These are phyloP conservation scores for Magnusiomyces tetraspermus DNA, from an alignment of 1,139 yeast species.

Conservation along the genomic window DNA sequence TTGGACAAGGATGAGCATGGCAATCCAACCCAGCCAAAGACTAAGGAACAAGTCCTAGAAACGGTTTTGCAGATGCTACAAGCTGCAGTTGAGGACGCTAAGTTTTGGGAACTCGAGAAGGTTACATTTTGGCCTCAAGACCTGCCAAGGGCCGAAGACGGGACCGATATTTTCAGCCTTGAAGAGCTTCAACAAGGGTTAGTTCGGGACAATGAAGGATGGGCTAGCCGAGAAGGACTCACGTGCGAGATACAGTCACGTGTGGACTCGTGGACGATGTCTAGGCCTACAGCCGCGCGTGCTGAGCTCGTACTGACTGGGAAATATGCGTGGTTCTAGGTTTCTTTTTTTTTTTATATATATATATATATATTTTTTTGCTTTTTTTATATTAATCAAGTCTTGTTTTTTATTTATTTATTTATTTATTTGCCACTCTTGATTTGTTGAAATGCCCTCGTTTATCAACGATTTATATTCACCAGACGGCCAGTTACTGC, in stretches of 20 bases:
- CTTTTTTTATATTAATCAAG: too few relatives aligned
- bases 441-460: too few relatives aligned
- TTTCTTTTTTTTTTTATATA: too few relatives aligned
- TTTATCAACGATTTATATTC: neutral
- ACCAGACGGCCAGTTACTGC: neutral
- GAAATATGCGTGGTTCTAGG: constrained; percentile 26
- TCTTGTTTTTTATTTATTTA: too few relatives aligned
- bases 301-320: constrained; percentile 21
- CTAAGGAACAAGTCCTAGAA: constrained; percentile 7
- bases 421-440: too few relatives aligned
- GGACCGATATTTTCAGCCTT: neutral
- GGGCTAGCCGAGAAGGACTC: too few relatives aligned
- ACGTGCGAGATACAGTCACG: constrained; percentile 8
- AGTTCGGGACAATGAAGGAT: neutral
- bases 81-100: constrained; percentile 25
- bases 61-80: constrained; percentile 17
- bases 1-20: constrained; percentile 2
- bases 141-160: constrained; percentile 16
- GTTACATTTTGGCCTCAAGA: constrained; percentile 25
- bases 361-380: too few relatives aligned
- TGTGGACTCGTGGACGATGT: constrained; percentile 27
- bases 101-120: constrained; percentile 19
- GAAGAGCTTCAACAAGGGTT: neutral
- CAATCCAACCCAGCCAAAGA: neutral
- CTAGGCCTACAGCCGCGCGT: constrained; percentile 13